A percentile compares a stretch with the other conserved stretches of the same genome.
Conservation (phyloP, 2,329 filamentous ascomycete genomes). For the Periconia sp. region DNA sequence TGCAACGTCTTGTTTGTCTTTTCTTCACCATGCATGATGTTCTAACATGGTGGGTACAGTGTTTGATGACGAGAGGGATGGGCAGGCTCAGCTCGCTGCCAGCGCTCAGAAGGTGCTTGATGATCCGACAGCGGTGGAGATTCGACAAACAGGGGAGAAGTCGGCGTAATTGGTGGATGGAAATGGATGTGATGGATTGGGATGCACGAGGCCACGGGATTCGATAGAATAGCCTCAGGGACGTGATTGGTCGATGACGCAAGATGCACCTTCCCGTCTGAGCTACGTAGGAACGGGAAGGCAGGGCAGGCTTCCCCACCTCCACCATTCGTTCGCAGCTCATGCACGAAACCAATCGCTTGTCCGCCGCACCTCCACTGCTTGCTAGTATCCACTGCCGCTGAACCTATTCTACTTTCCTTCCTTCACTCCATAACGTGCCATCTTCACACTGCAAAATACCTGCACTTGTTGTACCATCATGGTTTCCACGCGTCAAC, state of each 20-base stretch:
- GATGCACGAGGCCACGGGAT: not conserved
- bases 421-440: not conserved
- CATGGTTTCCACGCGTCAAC: constrained; percentile 46
- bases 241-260: not conserved
- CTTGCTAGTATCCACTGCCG: not conserved
- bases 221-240: not conserved
- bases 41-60: constrained; percentile 14
- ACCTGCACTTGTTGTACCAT: constrained; percentile 1
- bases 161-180: constrained; percentile 8
- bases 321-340: constrained; percentile 1
- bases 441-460: not conserved
- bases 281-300: not conserved
- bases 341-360: not conserved
- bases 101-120: constrained; percentile 25
- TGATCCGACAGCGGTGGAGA: constrained; percentile 19
- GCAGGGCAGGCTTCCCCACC: constrained; percentile 3
- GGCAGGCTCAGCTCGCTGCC: constrained; percentile 20
- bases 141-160: constrained; percentile 29
- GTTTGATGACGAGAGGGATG: constrained; percentile 31
- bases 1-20: not conserved
- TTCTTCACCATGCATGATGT: not conserved
- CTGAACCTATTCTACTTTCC: not conserved
- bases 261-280: not conserved
- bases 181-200: not conserved
- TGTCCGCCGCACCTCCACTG: no score